Base-by-base conservation (phyloP, 1,139 yeast genomes). In the Keqinozyma sinolaborantium region DNA sequence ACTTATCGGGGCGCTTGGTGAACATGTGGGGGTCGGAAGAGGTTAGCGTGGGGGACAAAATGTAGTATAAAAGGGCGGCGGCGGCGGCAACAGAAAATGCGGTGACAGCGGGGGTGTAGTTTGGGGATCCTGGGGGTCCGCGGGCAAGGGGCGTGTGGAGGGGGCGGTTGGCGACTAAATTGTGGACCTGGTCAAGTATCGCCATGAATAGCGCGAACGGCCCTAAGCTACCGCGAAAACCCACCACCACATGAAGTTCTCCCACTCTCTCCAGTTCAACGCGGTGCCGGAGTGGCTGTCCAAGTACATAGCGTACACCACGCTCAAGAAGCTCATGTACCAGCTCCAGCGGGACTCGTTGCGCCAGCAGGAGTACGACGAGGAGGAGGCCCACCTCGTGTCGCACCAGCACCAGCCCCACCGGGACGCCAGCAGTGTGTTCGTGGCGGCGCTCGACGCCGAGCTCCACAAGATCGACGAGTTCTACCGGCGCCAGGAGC, bases 241-340 rank as follows among this genome's bases (percentile, higher is more conserved):
- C 10, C 21, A 18, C 21, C 21, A 18, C 25, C 14, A 14, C 11
- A 81, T 81, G 88, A 80, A 80, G 63, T 81, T 81, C 52, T 78
- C 86, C 7, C 83, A 79, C 47, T 79, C 85, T 5, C 59, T 81
- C 42, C 83, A 79, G 58, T 79, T 80, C 47, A 81, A 81, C 48
- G 82, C 86, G 27, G 87, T 81, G 6, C 87, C 88, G 3, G 87
- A 80, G 54, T 81, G 88, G 88, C 75, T 81, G 34, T 78, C 79
- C 28, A 76, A 77, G 51, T 81, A 81, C 47, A 65, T 81, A 45
- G 78, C 83, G 33, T 81, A 81, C 48, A 71, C 81, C 11, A 73
- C 79, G 4, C 58, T 81, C 41, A 81, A 81, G 51, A 78, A 79
- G 51, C 58, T 76, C 30, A 76, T 79, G 21, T 81, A 80, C 48